Evolutionary conservation across 1,284 basidiomycete genomes (phyloP), one percentile per base, ranked within the genome.

Genomic region (Leccinum huronense): DNA sequence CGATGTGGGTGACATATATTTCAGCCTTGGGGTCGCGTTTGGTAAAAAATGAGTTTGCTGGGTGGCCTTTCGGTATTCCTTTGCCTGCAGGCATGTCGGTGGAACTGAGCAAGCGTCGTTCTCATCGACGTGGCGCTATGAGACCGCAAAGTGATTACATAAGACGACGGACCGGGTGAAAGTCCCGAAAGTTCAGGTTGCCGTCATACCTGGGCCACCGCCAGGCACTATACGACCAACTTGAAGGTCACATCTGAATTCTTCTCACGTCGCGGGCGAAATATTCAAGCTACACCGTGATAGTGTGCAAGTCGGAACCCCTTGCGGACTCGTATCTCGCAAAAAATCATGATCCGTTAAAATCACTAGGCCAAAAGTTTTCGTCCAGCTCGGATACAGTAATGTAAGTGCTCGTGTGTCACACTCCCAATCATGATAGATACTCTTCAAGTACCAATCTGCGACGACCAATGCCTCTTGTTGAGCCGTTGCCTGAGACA

Each of bases 1-100:
- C 71, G 30, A 75, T 57, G 23, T 75, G 73, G 33, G 74, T 76
- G 34, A 75, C 71, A 63, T 72, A 77, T 42, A 77, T 53, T 63
- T 75, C 75, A 57, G 36, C 63, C 31, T 54, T 66, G 3, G 67
- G 59, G 42, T 71, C 67, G 51, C 69, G 62, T 11, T 57, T 54
- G 0, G 65, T 59, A 3, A 75, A 40, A 60, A 75, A 72, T 1
- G 67, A 57, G 48, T 53, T 65, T 31, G 69, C 66, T 13, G 74
- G 73, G 27, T 76, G 75, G 30, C 59, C 23, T n/a, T 70, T 63
- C 30, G 73, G 74, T 45, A 75, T 65, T 61, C 60, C 67, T 54
- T 71, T 66, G 13, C 65, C 65, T 27, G 71, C 59, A 10, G 74
- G 69, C 73, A 74, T 74, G 63, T 62, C 42, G 61, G 54, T 34